Evolutionary conservation across 176 grass and related monocot genomes (phyloP), one percentile per base, ranked within the genome.

Genomic region (Pharus latifolius): DNA sequence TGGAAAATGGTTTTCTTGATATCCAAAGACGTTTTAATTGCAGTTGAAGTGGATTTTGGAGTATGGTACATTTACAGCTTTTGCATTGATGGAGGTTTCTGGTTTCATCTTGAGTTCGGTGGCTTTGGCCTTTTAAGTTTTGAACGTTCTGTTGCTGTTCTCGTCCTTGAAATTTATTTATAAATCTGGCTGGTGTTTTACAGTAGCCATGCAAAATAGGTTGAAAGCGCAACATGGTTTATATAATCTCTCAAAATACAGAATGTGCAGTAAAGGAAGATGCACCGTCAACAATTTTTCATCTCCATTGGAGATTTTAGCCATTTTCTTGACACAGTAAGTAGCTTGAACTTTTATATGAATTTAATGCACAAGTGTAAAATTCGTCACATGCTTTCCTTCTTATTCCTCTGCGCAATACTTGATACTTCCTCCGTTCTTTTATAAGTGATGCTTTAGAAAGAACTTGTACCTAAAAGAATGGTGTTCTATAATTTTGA

Each of bases 71-170:
- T 75, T 62, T 3, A 56, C 80, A 53, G 33, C 16, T 80, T 80
- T 75, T 75, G 57, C 6, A 15, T 70, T 70, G 25, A 76, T 57
- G 70, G 47, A 40, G 62, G 51, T 69, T 70, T 80, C 70, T 80
- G 19, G 48, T 69, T 63, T 80, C 40, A 50, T 23, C 48, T 32
- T 42, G 48, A 79, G 40, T 69, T 85, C 2, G 7, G 25, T 2
- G 5, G 43, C 16, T 57, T 28, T 35, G 35, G 0, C 37, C 49
- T 75, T 78, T 18, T 62, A 49, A 45, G 40, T 69, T 54, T 74
- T 28, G 17, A 63, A 11, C 55, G 63, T 23, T 34, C 45, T 48
- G 29, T 10, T 55, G 63, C 2, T 80, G n/a, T 69, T 70, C 50
- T 75, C 69, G 34, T 62, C n/a, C 0, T 53, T 47, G 49, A 34